Conservation (phyloP, 495 filamentous ascomycete genomes). For the Geoglossum glabrum region DNA sequence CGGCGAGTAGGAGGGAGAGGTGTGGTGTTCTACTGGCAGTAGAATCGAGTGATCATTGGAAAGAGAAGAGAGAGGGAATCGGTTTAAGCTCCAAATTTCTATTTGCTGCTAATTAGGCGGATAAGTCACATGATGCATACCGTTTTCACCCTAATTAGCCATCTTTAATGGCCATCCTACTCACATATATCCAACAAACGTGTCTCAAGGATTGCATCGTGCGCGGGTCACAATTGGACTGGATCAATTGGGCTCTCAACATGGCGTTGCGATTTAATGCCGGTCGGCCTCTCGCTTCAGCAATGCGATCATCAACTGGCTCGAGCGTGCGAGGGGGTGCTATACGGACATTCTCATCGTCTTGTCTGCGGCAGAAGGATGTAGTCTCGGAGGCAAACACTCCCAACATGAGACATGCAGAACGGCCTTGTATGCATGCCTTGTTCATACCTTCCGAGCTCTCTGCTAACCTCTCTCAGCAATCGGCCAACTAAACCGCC, state of each 20-base stretch:
- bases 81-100: not conserved
- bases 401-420: conserved; percentile 48
- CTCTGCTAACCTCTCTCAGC: conserved; percentile 19
- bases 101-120: not conserved
- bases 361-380: conserved; percentile 13
- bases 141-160: not conserved
- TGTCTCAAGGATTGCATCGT: not conserved
- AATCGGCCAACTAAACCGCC: conserved; percentile 44
- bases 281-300: not conserved
- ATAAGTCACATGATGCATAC: not conserved
- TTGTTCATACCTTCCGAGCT: not conserved
- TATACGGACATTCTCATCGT: conserved; percentile 10
- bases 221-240: not conserved
- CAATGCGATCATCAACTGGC: not conserved
- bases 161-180: not conserved
- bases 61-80: conserved; percentile 4
- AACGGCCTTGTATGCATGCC: conserved; percentile 34
- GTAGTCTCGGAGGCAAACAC: conserved; percentile 18
- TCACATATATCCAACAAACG: not conserved
- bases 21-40: not conserved
- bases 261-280: not conserved
- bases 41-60: not conserved
- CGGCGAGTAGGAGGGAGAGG: not conserved
- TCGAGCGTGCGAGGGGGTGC: not conserved
- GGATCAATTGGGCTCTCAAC: not conserved